phyloP scores from a whole-genome alignment of 305 asterid species.

The Fraxinus angustifolia region DNA sequence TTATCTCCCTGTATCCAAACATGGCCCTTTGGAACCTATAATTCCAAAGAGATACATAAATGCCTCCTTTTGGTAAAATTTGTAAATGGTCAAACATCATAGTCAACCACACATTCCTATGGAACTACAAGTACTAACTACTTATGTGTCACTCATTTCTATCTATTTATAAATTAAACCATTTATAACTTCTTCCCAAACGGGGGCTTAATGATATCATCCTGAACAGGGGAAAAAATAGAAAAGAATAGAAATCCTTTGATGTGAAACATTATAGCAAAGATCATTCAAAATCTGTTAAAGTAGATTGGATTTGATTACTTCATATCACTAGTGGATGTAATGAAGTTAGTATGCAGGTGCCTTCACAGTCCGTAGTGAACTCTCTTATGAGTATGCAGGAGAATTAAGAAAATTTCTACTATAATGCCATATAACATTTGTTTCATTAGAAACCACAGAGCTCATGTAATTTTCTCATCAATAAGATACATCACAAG shows the following conservation, averaged over 20 bases:
- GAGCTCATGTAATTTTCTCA: not conserved
- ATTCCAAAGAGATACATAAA: conserved; percentile 18
- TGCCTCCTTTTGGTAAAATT: not conserved
- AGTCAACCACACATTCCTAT: not conserved
- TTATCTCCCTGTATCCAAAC: conserved; percentile 98
- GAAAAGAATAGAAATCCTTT: not conserved
- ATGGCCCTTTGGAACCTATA: conserved; percentile 85
- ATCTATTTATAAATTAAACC: not conserved
- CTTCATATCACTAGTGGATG: not conserved
- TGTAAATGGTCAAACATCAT: not conserved
- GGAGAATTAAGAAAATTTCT: not conserved
- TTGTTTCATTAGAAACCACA: not conserved
- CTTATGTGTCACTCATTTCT: not conserved
- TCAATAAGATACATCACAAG: not conserved
- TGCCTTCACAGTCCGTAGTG: not conserved
- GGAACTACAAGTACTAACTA: not conserved
- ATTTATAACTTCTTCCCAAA: not conserved
- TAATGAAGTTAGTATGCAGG: not conserved
- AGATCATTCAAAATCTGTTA: not conserved
- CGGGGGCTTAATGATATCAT: not conserved
- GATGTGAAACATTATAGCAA: not conserved
- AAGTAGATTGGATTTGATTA: not conserved
- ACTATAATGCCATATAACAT: conserved; percentile 1
- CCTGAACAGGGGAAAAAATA: not conserved
- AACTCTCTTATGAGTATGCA: not conserved